A percentile compares a stretch with the other conserved stretches of the same genome.
Evolutionary conservation across 2,329 filamentous ascomycete genomes (phyloP).

Genomic region (Diplodia intermedia): DNA sequence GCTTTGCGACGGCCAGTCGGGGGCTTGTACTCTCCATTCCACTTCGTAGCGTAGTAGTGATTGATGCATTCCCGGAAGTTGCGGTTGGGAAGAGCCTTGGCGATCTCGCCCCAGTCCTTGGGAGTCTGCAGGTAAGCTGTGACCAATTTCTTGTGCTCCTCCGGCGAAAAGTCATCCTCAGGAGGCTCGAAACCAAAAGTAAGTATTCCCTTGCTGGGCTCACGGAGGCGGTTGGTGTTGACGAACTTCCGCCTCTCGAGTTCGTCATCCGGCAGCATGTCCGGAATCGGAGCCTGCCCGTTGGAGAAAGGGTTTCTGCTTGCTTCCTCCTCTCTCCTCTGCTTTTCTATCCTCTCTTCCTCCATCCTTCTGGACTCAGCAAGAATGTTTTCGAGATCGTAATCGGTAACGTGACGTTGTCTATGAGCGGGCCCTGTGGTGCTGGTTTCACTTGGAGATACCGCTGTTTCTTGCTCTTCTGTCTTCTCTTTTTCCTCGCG

Average conservation of each 20-base stretch:
- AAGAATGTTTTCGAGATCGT: conserved; percentile 67
- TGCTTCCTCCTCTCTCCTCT: conserved; percentile 54
- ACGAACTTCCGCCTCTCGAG: conserved; percentile 65
- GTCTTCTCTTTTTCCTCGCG: conserved; percentile 45
- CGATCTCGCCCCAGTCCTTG: conserved; percentile 83
- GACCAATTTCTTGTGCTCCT: conserved; percentile 75
- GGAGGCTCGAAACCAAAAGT: conserved; percentile 76
- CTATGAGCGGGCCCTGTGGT: conserved; percentile 58
- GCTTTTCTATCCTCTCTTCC: conserved; percentile 72
- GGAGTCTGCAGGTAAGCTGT: conserved; percentile 74
- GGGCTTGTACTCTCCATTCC: conserved; percentile 74
- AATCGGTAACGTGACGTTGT: conserved; percentile 66
- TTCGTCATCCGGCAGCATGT: conserved; percentile 70
- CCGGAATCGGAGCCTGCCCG: conserved; percentile 74
- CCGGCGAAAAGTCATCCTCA: conserved; percentile 74
- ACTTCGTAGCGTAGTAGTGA: conserved; percentile 84
- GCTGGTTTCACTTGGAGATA: conserved; percentile 48
- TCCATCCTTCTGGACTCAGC: conserved; percentile 72
- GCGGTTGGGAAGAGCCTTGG: conserved; percentile 69
- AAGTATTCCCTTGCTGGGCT: conserved; percentile 70
- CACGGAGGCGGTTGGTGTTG: conserved; percentile 70
- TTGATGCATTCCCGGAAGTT: conserved; percentile 83
- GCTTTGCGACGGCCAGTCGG: conserved; percentile 29
- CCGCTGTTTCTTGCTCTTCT: conserved; percentile 44
- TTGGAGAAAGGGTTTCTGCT: conserved; percentile 73